Evolutionary conservation across 2,329 filamentous ascomycete genomes (phyloP), one percentile per base, ranked within the genome.

Genomic region (Trichoderma atroviride): DNA sequence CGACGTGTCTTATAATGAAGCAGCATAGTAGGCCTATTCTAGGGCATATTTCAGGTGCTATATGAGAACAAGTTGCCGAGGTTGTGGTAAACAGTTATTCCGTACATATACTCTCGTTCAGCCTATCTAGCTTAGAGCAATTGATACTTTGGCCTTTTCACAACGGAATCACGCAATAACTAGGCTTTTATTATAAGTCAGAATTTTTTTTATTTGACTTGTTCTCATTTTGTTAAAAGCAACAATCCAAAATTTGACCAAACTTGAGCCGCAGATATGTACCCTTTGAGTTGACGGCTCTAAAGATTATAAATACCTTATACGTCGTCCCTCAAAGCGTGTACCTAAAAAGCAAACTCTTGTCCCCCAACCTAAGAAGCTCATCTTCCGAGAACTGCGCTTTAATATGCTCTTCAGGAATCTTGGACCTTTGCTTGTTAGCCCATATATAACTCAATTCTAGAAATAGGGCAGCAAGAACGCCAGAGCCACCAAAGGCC

Each of bases 331-430:
- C 19, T 61, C 9, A 68, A 22, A 68, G 57, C 1, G 0, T 72
- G 68, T 78, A 78, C 68, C 74, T 75, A 53, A 78, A 79, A 11
- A 79, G 53, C 0, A 78, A 77, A n/a, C 75, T 79, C 66, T 74
- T 74, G 40, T 80, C 79, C 3, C 78, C 78, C 70, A 80, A 71
- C 9, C 71, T 71, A 33, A 75, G 70, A 4, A 79, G 69, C 43
- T 80, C 73, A 4, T 76, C 73, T 11, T 77, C 73, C 0, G 75
- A 76, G 61, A 76, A 79, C 56, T 64, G 72, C 1, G 63, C 63
- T 31, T 62, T 43, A 9, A 77, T 69, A 22, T 75, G 76, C 10
- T 74, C 73, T n/a, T 76, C 75, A 3, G 72, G 62, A 27, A 76
- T 68, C 50, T 66, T 71, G 0, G 73, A 74, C 70, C 76, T 78